Evolutionary conservation across 306 rosid species (phyloP), one percentile per base, ranked within the genome.

Genomic region (Sicyos edulis): DNA sequence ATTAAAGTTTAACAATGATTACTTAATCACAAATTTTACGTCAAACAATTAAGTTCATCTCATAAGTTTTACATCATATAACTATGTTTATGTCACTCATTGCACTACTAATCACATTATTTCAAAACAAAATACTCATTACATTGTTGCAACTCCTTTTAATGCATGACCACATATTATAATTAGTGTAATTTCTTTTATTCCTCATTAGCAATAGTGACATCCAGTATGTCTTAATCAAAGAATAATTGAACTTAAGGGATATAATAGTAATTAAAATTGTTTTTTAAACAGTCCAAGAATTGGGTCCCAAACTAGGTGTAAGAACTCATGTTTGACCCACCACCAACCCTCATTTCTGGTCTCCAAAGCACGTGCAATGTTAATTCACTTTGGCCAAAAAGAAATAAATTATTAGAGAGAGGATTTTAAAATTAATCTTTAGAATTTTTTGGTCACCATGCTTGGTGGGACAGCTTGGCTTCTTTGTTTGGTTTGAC

Each of bases 401-500:
- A 64, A 64, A 64, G 8, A 37, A 16, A 40, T 40, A 64, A 64
- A 64, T 64, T 40, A 64, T 45, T 44, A 44, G 71, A 42, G 54
- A 66, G 0, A 63, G 52, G 9, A 24, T 32, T 32, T 32, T 32
- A 44, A 17, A 10, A 66, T 26, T 26, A 1, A 32, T 7, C 21
- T 10, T 9, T 9, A 9, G 21, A 14, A 1, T 2, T 0, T 32
- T 15, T 63, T 37, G 22, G 69, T 62, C 24, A 62, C 29, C 9
- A 42, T 34, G 49, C 37, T 16, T 61, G 68, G 66, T 62, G 68
- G 68, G 68, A 34, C 68, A 16, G 3, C 68, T 37, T 34, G 16
- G 68, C 17, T 4, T 9, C 68, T 34, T 62, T 62, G 14, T 63
- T 63, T 63, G 70, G 29, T n/a, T 37, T 63, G 70, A 63, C 51